Evolutionary conservation across 106 monocot species (phyloP), one percentile per base, ranked within the genome.

Genomic region (Triglochin maritima): DNA sequence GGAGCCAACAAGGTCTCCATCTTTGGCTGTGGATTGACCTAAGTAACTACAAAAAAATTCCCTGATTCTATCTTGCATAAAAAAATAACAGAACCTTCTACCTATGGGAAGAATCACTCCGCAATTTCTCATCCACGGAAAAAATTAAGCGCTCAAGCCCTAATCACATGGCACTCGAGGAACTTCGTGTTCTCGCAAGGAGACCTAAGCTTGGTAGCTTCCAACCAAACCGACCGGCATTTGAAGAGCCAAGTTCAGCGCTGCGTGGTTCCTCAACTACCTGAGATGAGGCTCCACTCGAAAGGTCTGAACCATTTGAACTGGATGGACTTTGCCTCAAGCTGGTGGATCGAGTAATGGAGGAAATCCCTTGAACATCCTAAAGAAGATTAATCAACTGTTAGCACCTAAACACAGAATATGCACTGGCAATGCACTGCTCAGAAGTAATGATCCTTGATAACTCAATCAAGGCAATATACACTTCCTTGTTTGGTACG

Each of bases 291-390:
- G 47, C 17, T 58, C 4, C 29, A 59, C 15, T 47, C 47, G 69
- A 58, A 47, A 58, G 3, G 8, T 50, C 48, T 9, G 66, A 47
- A 47, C 41, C 12, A 63, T 12, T 42, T 4, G 71, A n/a, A 15
- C 43, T 49, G 4, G 17, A 41, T 44, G 59, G 6, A 14, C 17
- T 66, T 42, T 47, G 12, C 59, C 66, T 74, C 52, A 62, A n/a
- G 61, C 46, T 60, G 29, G 14, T 9, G n/a, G 44, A 16, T 12
- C 45, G 60, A 29, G 58, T 53, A 3, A 59, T 52, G 61, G 42
- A 11, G 44, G 67, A 52, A 9, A 68, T 43, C 9, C 68, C 68
- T n/a, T 75, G 75, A 45, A 75, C 41, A 10, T 75, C 75, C 75
- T 75, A 62, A 60, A 42, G 52, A 12, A 55, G 54, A 42, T 50